Evolutionary conservation across 257 asterid genomes (phyloP), one percentile per base, ranked within the genome.

Genomic region (Eucommia ulmoides): DNA sequence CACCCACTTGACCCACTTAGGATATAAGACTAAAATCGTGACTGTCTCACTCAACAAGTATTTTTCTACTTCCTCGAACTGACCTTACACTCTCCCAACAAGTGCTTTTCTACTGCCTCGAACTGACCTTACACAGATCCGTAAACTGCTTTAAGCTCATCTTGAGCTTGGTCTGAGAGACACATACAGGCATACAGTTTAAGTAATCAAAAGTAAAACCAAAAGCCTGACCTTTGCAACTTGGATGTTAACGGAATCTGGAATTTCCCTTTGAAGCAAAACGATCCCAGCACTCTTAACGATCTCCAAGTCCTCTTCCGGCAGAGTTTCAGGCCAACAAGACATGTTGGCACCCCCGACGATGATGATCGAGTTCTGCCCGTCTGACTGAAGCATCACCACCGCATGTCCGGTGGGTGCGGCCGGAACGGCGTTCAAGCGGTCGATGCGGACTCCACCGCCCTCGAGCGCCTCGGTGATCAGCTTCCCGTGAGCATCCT

Each of bases 201-300:
- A 20, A 52, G 14, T 22, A 41, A 9, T 23, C 22, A 53, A 8
- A 59, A 17, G 11, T 11, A 64, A 53, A 21, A 20, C 41, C 24
- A 33, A 70, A 61, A 62, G 2, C 18, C 77, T 64, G 56, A 89
- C 98, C 96, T 85, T 80, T 29, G 98, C 96, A 56, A 82, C 98
- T 68, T 72, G 92, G 51, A 85, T 58, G 41, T 89, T 85, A 46
- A 89, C 85, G 33, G 59, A 62, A 75, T 89, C 98, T 50, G 98
- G 98, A 59, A 89, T 89, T 74, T 89, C 98, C 69, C 98, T 73
- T 72, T 89, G 96, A 55, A 89, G 98, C 77, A 89, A 68, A 52
- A 89, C 84, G 67, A 89, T 85, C 58, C 94, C 94, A 24, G 96
- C 93, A 60, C 54, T 78, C 63, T 48, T 60, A 54, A 89, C 78